Percentiles rank a stretch among this genome's conserved stretches.
Evolutionary conservation across 176 grass and related monocot species (phyloP).

Genomic region (Triticum urartu): DNA sequence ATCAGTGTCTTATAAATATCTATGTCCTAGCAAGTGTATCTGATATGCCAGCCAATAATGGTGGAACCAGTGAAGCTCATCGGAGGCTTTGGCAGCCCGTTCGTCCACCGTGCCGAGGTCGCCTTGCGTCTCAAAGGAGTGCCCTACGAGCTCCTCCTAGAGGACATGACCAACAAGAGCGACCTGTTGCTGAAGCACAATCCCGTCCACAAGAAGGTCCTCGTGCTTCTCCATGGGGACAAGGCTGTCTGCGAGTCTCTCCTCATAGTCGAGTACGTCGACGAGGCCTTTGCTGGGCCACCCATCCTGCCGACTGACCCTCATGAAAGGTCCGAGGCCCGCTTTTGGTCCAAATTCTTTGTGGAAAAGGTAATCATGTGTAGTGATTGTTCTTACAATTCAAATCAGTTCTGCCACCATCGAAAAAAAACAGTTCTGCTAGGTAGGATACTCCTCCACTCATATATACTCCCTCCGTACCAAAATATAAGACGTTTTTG

Average conservation of each 20-base stretch:
- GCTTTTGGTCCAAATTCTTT: conserved; percentile 12
- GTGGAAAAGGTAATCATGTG: conserved; percentile 21
- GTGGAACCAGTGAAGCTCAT: background rate
- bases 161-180: conserved; percentile 36
- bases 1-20: no score
- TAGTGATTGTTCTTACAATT: no score
- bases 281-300: conserved; percentile 29
- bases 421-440: no score
- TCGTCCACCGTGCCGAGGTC: background rate
- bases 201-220: conserved; percentile 49
- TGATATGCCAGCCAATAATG: background rate
- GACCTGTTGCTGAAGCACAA: conserved; percentile 39
- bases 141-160: background rate
- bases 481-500: no score
- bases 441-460: no score
- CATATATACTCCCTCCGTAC: no score
- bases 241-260: conserved; percentile 24
- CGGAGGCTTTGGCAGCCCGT: background rate
- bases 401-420: no score
- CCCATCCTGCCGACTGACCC: conserved; percentile 13
- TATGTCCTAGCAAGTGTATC: no score
- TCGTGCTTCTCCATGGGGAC: conserved; percentile 44
- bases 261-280: conserved; percentile 42
- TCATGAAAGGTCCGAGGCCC: background rate
- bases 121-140: background rate